Base-by-base conservation (phyloP, 805 yeast genomes). In the Lipomyces anomalus region DNA sequence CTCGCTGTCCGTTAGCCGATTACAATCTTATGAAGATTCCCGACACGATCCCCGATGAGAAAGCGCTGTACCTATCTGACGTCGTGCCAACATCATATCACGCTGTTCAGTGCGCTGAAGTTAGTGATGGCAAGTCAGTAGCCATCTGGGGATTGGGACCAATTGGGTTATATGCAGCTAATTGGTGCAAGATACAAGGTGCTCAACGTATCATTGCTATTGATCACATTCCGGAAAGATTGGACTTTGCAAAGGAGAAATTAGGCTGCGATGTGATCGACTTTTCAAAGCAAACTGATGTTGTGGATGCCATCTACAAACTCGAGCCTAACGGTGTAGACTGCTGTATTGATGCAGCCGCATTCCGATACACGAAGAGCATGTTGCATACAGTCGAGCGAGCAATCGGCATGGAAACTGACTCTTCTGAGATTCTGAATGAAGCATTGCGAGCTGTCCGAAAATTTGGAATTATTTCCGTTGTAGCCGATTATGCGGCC, bases 1-100 rank as follows among this genome's bases (percentile, higher is more conserved):
- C 75, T 13, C 58, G 76, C 22, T 70, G 77, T 17, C 82, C 82
- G 6, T 68, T 62, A 47, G 81, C 81, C 3, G 73, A 68, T 32
- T 62, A 70, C 11, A 73, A 78, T 1, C 61, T 77, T 53, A 66
- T 67, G 41, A 70, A 64, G 33, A 67, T 69, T 43, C 78, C 79
- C 3, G 24, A 33, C 18, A 18, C n/a, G 21, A 26, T 43, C 13
- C 44, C 47, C n/a, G 47, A 43, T 26, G 35, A 26, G 22, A 38
- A 39, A 22, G 47, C 36, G 11, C 26, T 43, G 9, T 43, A 38
- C 22, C 17, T 39, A n/a, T 43, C 47, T 9, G 47, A 43, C 18
- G 45, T 43, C 22, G n/a, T 43, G 13, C 23, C 30, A 30, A 43
- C 47, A 13, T 23, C 47, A 16, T 30, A 26, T 22, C 44, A 43